A percentile compares a stretch with the other conserved stretches of the same genome.
Conservation (phyloP, 225 moss, liverwort and hornwort species). For the Neckera pumila region DNA sequence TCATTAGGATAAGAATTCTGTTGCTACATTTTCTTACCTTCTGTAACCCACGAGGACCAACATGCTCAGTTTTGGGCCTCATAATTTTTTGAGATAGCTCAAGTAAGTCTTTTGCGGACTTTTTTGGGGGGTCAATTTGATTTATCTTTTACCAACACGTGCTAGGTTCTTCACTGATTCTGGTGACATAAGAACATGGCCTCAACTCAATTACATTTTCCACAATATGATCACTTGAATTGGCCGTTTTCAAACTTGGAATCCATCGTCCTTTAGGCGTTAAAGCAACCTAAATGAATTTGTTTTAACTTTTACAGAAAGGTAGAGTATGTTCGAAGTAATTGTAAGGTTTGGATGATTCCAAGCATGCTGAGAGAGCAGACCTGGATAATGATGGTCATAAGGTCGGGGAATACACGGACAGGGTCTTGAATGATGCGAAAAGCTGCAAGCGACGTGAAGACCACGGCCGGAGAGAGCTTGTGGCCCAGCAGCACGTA, state of each 20-base stretch:
- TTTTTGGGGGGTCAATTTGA: background rate
- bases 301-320: background rate
- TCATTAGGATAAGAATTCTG: background rate
- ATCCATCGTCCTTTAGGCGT: background rate
- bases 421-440: constrained; percentile 41
- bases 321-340: background rate
- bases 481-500: constrained; percentile 31
- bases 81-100: background rate
- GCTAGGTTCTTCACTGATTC: background rate
- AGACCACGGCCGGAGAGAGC: constrained; percentile 34
- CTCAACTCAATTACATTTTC: background rate
- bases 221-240: background rate
- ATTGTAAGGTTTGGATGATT: background rate
- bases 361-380: background rate
- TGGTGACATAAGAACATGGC: background rate
- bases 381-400: constrained; percentile 34
- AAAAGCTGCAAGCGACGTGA: constrained; percentile 41
- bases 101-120: background rate
- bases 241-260: background rate
- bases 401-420: constrained; percentile 27
- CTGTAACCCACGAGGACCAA: background rate
- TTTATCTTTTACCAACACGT: background rate
- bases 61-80: background rate
- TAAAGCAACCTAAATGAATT: background rate
- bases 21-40: background rate